Conservation (phyloP, 768 basidiomycete genomes). For the Glaciozyma antarctica region DNA sequence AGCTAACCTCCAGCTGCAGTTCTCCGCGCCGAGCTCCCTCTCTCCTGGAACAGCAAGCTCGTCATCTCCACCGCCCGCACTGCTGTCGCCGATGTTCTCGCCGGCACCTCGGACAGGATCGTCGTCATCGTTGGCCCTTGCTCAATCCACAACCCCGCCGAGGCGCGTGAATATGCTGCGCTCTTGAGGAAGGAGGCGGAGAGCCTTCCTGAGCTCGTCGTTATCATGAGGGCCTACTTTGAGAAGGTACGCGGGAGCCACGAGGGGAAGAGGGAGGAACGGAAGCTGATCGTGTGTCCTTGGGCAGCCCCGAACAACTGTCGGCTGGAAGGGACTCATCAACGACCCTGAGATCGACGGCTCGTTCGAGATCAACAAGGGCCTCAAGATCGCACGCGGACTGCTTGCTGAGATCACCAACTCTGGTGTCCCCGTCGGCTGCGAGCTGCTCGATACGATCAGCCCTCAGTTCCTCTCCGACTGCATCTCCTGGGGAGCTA, state of each 20-base stretch:
- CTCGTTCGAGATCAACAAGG: slow-evolving; percentile 94
- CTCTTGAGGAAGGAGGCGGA: slow-evolving; percentile 56
- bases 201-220: slow-evolving; percentile 56
- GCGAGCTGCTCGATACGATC: slow-evolving; percentile 72
- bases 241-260: slow-evolving; percentile 46
- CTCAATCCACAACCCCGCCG: slow-evolving; percentile 80
- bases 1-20: slow-evolving; percentile 68
- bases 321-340: slow-evolving; percentile 67
- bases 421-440: slow-evolving; percentile 83
- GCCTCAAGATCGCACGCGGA: slow-evolving; percentile 74
- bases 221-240: slow-evolving; percentile 95
- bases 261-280: background rate
- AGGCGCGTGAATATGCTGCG: slow-evolving; percentile 51
- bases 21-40: slow-evolving; percentile 73
- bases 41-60: slow-evolving; percentile 53
- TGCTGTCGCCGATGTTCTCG: slow-evolving; percentile 64
- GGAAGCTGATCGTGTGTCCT: background rate
- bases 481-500: slow-evolving; percentile 84
- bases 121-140: slow-evolving; percentile 92
- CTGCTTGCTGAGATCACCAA: slow-evolving; percentile 84
- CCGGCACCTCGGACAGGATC: slow-evolving; percentile 73
- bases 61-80: slow-evolving; percentile 74
- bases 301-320: slow-evolving; percentile 86
- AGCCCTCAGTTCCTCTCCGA: slow-evolving; percentile 38
- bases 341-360: slow-evolving; percentile 89